Base-by-base conservation (phyloP, 164 flowering plant genomes). In the Saururus chinensis region DNA sequence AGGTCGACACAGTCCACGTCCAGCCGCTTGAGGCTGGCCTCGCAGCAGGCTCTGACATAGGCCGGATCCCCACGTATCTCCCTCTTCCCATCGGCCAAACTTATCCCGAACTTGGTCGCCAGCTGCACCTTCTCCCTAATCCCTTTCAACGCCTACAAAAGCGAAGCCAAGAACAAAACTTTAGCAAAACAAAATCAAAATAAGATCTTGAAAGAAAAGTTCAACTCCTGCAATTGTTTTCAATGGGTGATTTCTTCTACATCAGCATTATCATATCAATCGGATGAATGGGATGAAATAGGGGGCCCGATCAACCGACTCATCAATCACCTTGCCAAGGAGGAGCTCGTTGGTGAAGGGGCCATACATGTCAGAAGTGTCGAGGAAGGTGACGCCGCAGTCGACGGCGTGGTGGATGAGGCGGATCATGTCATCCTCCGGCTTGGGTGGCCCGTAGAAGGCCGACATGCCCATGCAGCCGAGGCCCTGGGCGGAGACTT, bases 401-500 rank as follows among this genome's bases (percentile, higher is more conserved):
- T 63, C 51, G 56, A 76, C 55, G 55, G 75, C 80, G 37, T 73
- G 70, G 67, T 62, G 76, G 25, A 73, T 70, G 58, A 73, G 69
- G 13, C 40, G 7, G 62, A 76, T 71, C 77, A 76, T 76, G 48
- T 69, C 76, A 0, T 35, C 19, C 21, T 73, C 79, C 4, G 74
- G 72, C 60, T 72, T 70, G 9, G 75, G 68, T 0, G 76, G 61
- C 4, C 76, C 74, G 57, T 72, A 75, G 66, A 61, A 61, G 20
- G 74, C 65, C 16, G 77, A 71, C 77, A 76, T 73, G 53, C 37
- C 77, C 75, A 23, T 23, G 59, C 40, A 56, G 35, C 59, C 59
- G 19, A 56, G 40, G 30, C 30, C 37, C 37, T 30, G 37, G 37
- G 4, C 2, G 2, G 37, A 30, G 37, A 30, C 37, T 6, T 30